These are phyloP conservation scores for Coemansia sp. DNA, from an alignment of 192 early-diverging fungal genomes.

Conservation along the genomic window DNA sequence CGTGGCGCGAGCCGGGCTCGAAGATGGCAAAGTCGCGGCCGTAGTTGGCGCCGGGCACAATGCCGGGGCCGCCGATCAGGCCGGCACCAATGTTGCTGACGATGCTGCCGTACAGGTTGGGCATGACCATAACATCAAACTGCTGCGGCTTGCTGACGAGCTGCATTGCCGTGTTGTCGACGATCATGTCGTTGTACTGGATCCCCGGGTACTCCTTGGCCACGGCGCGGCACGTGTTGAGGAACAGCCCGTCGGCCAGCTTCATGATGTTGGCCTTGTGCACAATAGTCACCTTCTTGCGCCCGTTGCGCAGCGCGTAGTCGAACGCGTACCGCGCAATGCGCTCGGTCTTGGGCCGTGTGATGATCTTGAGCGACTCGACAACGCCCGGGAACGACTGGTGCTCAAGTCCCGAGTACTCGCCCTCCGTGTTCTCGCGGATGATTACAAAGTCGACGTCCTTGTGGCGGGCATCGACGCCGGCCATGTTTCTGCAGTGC, in stretches of 20 bases:
- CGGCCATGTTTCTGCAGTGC: conserved; percentile 84
- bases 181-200: conserved; percentile 98
- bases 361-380: conserved; percentile 97
- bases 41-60: conserved; percentile 97
- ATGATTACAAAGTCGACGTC: conserved; percentile 98
- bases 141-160: conserved; percentile 95
- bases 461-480: conserved; percentile 82
- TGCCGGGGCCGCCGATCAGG: conserved; percentile 91
- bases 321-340: conserved; percentile 99
- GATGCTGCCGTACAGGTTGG: conserved; percentile 99
- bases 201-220: conserved; percentile 90
- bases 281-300: conserved; percentile 97
- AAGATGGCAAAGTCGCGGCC: conserved; percentile 96
- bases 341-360: conserved; percentile 94
- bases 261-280: conserved; percentile 99
- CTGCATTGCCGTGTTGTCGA: conserved; percentile 99
- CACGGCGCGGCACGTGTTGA: conserved; percentile 93
- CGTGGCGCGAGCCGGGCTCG: conserved; percentile 98
- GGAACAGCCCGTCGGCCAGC: conserved; percentile 96
- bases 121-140: conserved; percentile 99
- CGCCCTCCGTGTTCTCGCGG: conserved; percentile 99
- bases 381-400: conserved; percentile 97
- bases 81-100: conserved; percentile 97
- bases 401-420: conserved; percentile 99
- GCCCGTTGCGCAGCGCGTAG: conserved; percentile 93